These are phyloP conservation scores for Nothophaeocryptopus gaeumannii DNA, from an alignment of 2,329 filamentous ascomycete species.

Conservation along the genomic window DNA sequence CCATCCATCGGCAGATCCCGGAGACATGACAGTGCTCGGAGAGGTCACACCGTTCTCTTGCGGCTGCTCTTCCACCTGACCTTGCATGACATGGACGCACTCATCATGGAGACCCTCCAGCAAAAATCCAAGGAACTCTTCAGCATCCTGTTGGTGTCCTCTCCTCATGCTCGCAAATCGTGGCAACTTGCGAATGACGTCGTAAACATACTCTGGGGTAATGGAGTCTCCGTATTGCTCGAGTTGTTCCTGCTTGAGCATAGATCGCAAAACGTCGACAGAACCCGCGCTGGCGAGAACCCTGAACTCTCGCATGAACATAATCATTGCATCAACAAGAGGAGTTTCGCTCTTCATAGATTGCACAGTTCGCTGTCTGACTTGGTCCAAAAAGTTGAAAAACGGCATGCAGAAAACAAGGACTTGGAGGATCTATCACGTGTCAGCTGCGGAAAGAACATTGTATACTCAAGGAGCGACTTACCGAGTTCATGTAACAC, in stretches of 20 bases:
- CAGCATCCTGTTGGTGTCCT: conserved; percentile 95
- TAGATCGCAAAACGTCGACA: conserved; percentile 68
- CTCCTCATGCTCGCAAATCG: conserved; percentile 91
- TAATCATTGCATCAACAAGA: conserved; percentile 90
- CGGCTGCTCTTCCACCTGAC: conserved; percentile 29
- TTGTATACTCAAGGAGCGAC: conserved; percentile 37
- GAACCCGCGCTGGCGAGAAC: conserved; percentile 76
- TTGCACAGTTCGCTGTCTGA: conserved; percentile 77
- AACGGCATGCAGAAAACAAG: conserved; percentile 92
- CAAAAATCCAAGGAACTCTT: conserved; percentile 92
- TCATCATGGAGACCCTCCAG: conserved; percentile 92
- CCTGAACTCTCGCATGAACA: conserved; percentile 92
- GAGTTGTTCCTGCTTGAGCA: conserved; percentile 76
- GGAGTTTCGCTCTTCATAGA: conserved; percentile 96
- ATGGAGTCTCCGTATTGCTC: conserved; percentile 90
- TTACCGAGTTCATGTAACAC: conserved; percentile 99
- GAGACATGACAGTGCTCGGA: conserved; percentile 43
- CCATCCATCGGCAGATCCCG: conserved; percentile 63
- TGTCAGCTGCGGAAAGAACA: conserved; percentile 1
- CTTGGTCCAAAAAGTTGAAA: conserved; percentile 86
- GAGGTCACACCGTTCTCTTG: conserved; percentile 37
- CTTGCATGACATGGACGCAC: conserved; percentile 69
- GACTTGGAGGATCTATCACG: conserved; percentile 79
- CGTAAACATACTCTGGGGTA: conserved; percentile 91
- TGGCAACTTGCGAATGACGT: conserved; percentile 80